Percentiles rank a stretch among this genome's conserved stretches.
Evolutionary conservation across 352 stramenopile species (phyloP).

Genomic region (Phytophthora brassicae): DNA sequence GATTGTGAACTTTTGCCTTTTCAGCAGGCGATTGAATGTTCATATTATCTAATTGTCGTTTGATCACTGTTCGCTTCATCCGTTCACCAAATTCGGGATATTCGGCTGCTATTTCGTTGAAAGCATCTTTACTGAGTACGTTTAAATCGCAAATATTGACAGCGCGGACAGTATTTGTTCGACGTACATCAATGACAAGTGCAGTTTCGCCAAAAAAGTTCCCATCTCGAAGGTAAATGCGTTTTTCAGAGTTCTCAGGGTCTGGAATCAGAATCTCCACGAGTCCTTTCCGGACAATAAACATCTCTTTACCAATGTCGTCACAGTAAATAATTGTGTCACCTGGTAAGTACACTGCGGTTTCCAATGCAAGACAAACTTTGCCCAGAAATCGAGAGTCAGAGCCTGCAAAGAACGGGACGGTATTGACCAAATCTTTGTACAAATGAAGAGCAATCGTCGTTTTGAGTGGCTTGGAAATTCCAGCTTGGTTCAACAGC

Average conservation of each 20-base stretch:
- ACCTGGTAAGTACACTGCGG: slow-evolving; percentile 71
- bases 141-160: slow-evolving; percentile 82
- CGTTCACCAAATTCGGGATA: slow-evolving; percentile 79
- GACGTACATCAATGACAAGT: slow-evolving; percentile 77
- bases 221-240: slow-evolving; percentile 71
- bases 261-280: slow-evolving; percentile 75
- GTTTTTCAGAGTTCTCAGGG: slow-evolving; percentile 47
- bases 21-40: slow-evolving; percentile 73
- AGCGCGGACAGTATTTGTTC: slow-evolving; percentile 76
- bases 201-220: slow-evolving; percentile 82
- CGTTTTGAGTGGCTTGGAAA: slow-evolving; percentile 75
- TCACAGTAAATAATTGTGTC: slow-evolving; percentile 84
- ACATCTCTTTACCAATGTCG: slow-evolving; percentile 86
- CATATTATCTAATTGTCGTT: slow-evolving; percentile 84
- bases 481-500: slow-evolving; percentile 73
- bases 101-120: slow-evolving; percentile 82
- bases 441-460: slow-evolving; percentile 81
- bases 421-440: slow-evolving; percentile 78
- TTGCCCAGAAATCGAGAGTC: slow-evolving; percentile 77
- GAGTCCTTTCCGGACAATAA: slow-evolving; percentile 85
- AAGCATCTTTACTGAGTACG: slow-evolving; percentile 72
- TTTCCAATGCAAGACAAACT: slow-evolving; percentile 75
- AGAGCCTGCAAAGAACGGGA: slow-evolving; percentile 78
- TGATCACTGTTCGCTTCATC: slow-evolving; percentile 84
- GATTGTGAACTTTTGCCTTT: slow-evolving; percentile 78